Evolutionary conservation across 2,329 filamentous ascomycete species (phyloP), one percentile per base, ranked within the genome.

Genomic region (Myrmaecium sp.): DNA sequence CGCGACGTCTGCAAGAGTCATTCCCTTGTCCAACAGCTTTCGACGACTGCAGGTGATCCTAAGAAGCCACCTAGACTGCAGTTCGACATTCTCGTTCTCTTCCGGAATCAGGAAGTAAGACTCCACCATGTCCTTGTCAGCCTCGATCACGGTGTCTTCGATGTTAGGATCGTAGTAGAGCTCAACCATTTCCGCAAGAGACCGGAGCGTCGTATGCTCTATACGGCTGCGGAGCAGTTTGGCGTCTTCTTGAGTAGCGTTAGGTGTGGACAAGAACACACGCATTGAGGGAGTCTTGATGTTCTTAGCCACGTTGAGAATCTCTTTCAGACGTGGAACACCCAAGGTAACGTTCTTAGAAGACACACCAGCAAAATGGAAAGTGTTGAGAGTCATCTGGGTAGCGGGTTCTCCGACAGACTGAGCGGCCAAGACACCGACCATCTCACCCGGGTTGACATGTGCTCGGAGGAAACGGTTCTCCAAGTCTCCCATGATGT

Each of bases 311-410:
- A 98, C 74, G 52, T 98, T 98, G 31, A 98, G 66, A 71, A 98
- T 98, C 60, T 98, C 89, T 67, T 98, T 98, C 26, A 98, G 70
- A 73, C 89, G 86, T 22, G 89, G 89, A 22, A 98, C 89, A 82
- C 89, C 89, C 25, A 98, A 74, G 1, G 89, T 98, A 29, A 98
- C 86, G 65, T 98, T 98, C 75, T 98, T 98, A 14, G 86, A 93
- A 19, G 91, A 93, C 33, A 98, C 83, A 93, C 89, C 89, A 54
- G 89, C 84, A 54, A 98, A 98, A 65, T 98, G 89, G 77, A 98
- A 98, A 14, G 89, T 98, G 60, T 98, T 98, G 33, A 98, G 61
- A 1, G 89, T 98, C 89, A 98, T 98, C 63, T 98, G 89, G 1
- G 89, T 98, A 13, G 89, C 91, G 21, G 89, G 89, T 55, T 98